phyloP scores from a whole-genome alignment of 805 yeast genomes.

The Metschnikowia amazonensis region DNA sequence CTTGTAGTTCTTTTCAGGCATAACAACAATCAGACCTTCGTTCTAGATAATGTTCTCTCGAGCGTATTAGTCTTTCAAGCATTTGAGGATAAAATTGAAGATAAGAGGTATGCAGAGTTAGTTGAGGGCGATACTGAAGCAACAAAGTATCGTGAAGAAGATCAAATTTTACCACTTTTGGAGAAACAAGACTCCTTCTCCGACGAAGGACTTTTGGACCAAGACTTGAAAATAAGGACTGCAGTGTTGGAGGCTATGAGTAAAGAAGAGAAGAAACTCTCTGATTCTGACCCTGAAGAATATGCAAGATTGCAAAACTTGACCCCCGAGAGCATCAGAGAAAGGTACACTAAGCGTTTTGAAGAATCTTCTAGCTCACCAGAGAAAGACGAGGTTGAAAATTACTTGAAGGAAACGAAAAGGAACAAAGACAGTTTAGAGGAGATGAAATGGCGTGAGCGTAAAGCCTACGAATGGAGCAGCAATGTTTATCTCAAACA shows the following conservation, averaged over 20 bases:
- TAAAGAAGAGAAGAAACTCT: constrained; percentile 13
- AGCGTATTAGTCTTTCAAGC: constrained; percentile 25
- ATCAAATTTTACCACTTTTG: constrained; percentile 8
- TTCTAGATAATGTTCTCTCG: constrained; percentile 33
- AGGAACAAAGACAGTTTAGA: constrained; percentile 35
- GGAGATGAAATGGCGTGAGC: constrained; percentile 44
- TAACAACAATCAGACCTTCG: constrained; percentile 30
- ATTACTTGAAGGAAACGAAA: constrained; percentile 43
- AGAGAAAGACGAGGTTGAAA: constrained; percentile 29
- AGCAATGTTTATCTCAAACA: constrained; percentile 32
- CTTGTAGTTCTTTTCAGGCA: constrained; percentile 30
- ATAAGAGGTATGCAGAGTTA: background rate
- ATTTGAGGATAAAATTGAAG: constrained; percentile 17
- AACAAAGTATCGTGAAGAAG: constrained; percentile 7
- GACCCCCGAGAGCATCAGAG: constrained; percentile 20
- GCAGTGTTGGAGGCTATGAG: constrained; percentile 25
- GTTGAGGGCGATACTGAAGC: background rate
- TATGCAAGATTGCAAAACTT: constrained; percentile 15
- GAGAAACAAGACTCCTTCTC: background rate
- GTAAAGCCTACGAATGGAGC: constrained; percentile 53
- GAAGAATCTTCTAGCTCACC: background rate
- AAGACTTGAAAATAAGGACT: constrained; percentile 20
- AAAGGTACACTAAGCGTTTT: constrained; percentile 7
- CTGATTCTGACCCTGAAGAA: constrained; percentile 14
- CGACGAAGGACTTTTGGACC: constrained; percentile 1